Evolutionary conservation across 1,284 basidiomycete species (phyloP).

Genomic region (Ustilago loliicola): DNA sequence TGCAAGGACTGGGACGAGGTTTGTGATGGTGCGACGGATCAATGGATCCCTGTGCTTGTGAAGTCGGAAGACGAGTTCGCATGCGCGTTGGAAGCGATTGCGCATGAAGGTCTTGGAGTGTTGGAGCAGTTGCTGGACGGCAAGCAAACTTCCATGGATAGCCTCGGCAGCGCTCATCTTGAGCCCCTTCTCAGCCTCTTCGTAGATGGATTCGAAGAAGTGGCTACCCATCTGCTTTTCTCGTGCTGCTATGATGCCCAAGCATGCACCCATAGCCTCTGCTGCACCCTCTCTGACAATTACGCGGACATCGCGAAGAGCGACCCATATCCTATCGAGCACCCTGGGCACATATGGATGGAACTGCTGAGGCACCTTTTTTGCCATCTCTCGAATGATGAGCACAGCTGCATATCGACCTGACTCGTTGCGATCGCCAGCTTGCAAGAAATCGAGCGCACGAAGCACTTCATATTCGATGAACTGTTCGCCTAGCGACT

Average conservation of each 20-base stretch:
- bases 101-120: slow-evolving; percentile 97
- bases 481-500: slow-evolving; percentile 85
- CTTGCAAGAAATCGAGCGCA: slow-evolving; percentile 79
- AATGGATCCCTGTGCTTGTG: slow-evolving; percentile 90
- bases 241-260: slow-evolving; percentile 66
- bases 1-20: slow-evolving; percentile 66
- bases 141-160: slow-evolving; percentile 92
- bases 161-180: slow-evolving; percentile 84
- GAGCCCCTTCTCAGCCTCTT: slow-evolving; percentile 88
- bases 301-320: slow-evolving; percentile 65
- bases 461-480: slow-evolving; percentile 87
- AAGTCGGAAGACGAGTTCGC: slow-evolving; percentile 91
- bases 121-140: slow-evolving; percentile 89
- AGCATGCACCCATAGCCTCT: slow-evolving; percentile 69
- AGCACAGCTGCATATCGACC: slow-evolving; percentile 70
- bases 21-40: slow-evolving; percentile 76
- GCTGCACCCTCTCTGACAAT: slow-evolving; percentile 68
- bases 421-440: slow-evolving; percentile 72
- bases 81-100: slow-evolving; percentile 87
- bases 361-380: slow-evolving; percentile 68
- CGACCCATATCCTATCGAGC: slow-evolving; percentile 69
- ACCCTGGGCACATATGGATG: slow-evolving; percentile 67
- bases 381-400: slow-evolving; percentile 69
- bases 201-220: slow-evolving; percentile 72
- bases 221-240: slow-evolving; percentile 70